Evolutionary conservation across 2,329 filamentous ascomycete genomes (phyloP).

Genomic region (Penicillium psychrosexuale): DNA sequence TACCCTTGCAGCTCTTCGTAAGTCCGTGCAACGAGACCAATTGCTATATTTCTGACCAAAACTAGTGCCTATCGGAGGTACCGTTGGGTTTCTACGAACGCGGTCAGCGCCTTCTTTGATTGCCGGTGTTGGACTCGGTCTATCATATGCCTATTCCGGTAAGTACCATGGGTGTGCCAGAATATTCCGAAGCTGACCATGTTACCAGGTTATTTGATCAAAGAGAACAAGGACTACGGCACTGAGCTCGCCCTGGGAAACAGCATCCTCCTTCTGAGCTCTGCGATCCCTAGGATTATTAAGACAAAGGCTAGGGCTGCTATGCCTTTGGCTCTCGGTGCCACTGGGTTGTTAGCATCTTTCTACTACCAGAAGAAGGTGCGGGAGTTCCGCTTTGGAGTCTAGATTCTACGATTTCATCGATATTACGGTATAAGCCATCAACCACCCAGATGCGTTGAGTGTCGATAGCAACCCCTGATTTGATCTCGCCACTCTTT

Average conservation of each 20-base stretch:
- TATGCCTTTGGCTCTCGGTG: constrained; percentile 15
- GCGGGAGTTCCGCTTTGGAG: constrained; percentile 2
- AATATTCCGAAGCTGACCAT: neutral
- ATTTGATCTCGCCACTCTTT: no score
- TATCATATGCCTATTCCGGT: constrained; percentile 19
- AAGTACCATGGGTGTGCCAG: neutral
- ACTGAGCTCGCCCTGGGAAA: constrained; percentile 21
- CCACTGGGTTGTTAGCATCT: neutral
- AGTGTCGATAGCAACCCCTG: neutral
- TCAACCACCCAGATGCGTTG: neutral
- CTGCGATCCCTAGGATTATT: constrained; percentile 11
- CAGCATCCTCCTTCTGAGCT: constrained; percentile 15
- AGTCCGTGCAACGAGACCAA: neutral
- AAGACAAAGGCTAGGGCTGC: constrained; percentile 15
- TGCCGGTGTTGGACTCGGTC: constrained; percentile 17
- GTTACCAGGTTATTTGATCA: constrained; percentile 15
- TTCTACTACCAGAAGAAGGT: constrained; percentile 8
- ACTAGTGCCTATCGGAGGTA: constrained; percentile 16
- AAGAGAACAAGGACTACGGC: constrained; percentile 22
- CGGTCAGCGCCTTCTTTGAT: constrained; percentile 17
- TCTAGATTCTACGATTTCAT: neutral
- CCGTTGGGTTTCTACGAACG: constrained; percentile 17
- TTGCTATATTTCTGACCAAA: neutral
- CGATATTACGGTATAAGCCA: neutral
- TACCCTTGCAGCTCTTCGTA: constrained; percentile 4